phyloP scores from a whole-genome alignment of 1,284 basidiomycete genomes.

The Sporisorium graminicola region DNA sequence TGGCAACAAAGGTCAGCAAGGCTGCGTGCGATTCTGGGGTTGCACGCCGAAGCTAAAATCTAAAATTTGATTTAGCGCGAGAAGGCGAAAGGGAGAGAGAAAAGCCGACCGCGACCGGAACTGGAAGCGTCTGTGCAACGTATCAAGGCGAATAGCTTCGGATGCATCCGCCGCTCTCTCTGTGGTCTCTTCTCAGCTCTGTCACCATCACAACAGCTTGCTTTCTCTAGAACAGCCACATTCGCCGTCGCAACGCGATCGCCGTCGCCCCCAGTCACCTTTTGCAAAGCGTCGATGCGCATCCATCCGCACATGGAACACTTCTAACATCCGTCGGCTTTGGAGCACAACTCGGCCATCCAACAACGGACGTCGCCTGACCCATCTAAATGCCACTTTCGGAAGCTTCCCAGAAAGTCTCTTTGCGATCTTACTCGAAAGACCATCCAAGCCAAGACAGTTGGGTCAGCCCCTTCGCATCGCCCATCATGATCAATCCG shows the following conservation, averaged over 20 bases:
- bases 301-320: conserved; percentile 5
- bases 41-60: too few species aligned
- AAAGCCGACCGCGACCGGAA: neutral
- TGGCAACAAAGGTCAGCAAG: too few species aligned
- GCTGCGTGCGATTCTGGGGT: neutral
- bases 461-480: neutral
- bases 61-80: neutral
- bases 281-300: too few species aligned
- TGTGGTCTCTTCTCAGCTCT: neutral
- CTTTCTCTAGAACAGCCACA: neutral
- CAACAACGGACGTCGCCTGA: neutral
- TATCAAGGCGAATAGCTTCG: neutral
- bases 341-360: neutral
- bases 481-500: conserved; percentile 41
- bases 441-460: too few species aligned
- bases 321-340: neutral
- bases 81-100: neutral
- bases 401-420: neutral
- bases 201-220: neutral
- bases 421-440: neutral
- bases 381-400: neutral
- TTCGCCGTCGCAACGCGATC: neutral
- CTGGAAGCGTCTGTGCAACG: neutral
- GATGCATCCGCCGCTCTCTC: neutral
- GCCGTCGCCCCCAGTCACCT: too few species aligned